A percentile compares a stretch with the other conserved stretches of the same genome.
phyloP scores from a whole-genome alignment of 345 rosid genomes.

The Aegle marmelos region DNA sequence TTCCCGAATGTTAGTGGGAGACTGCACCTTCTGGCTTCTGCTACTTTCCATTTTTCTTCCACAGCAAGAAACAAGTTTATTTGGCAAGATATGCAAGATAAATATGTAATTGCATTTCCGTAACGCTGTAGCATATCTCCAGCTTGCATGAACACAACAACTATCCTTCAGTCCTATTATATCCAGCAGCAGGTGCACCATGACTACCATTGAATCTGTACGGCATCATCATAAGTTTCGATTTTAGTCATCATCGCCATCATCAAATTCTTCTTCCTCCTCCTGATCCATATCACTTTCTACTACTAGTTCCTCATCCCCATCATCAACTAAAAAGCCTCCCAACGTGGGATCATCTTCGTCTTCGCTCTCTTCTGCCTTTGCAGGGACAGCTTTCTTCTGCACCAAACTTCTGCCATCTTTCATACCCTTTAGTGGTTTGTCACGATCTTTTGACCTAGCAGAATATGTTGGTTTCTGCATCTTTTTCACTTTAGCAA shows the following conservation, averaged over 20 bases:
- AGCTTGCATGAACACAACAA: not conserved
- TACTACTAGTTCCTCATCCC: constrained; percentile 29
- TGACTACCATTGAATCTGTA: not conserved
- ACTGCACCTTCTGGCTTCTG: not conserved
- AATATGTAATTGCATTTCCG: not conserved
- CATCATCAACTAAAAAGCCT: constrained; percentile 67
- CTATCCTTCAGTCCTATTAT: not conserved
- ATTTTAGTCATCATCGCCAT: constrained; percentile 13
- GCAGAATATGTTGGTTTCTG: constrained; percentile 38
- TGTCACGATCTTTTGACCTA: constrained; percentile 44
- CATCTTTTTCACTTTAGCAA: constrained; percentile 27
- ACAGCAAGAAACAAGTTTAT: not conserved
- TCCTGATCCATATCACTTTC: constrained; percentile 22
- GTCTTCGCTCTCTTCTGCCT: constrained; percentile 29
- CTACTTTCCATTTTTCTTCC: not conserved
- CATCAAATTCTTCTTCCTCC: constrained; percentile 28
- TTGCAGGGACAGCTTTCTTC: constrained; percentile 19
- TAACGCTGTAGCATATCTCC: not conserved
- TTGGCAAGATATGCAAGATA: not conserved
- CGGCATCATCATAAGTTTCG: not conserved
- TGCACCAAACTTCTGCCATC: constrained; percentile 7
- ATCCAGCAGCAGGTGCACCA: not conserved
- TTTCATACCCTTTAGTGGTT: constrained; percentile 16
- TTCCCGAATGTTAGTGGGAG: too few species aligned
- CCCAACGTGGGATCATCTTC: constrained; percentile 67